Base-by-base conservation (phyloP, 2,329 filamentous ascomycete genomes). In the Colletotrichum limetticola region DNA sequence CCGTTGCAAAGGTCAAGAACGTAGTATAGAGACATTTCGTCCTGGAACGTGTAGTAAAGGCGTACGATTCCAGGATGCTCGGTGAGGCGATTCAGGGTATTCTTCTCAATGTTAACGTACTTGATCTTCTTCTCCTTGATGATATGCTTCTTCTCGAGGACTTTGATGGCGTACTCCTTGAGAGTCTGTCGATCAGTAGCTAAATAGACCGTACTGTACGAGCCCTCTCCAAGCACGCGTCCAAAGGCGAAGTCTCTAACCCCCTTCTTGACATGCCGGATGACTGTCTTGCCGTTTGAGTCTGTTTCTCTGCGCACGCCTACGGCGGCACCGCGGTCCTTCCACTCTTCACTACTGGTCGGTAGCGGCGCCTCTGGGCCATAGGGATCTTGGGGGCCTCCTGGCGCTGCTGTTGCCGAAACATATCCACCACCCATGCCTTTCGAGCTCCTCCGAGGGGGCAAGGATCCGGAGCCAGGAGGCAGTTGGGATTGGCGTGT, bases 91-190 rank as follows among this genome's bases (percentile, higher is more conserved):
- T 99, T 99, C 68, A 99, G 87, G 0, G 97, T 98, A 83, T 99
- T 96, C 85, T 98, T 98, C 83, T 99, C 97, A 78, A 99, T 99
- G 83, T 98, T 99, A 83, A 99, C 97, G 80, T 99, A 99, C 87
- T 99, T 99, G 79, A 99, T 97, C 88, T 99, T 99, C 84, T 98
- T 98, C 85, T 99, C 97, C 84, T 98, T 99, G 87, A 99, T 99
- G 80, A 99, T 99, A 82, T 99, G 97, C 78, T 95, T 91, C 85
- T 99, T 99, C 84, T 99, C 97, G 59, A 99, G 90, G 19, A 99
- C 96, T 82, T 99, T 99, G 84, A 99, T 95, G 30, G 97, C 97
- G 80, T 98, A 98, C 82, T 99, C 96, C 79, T 97, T 97, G 71
- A 97, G 86, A 1, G 95, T 98, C 82, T 98, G 95, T 74, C 96